Percentiles rank a stretch among this genome's conserved stretches.
phyloP scores from a whole-genome alignment of 1,284 basidiomycete species.

The Flammula alnicola region DNA sequence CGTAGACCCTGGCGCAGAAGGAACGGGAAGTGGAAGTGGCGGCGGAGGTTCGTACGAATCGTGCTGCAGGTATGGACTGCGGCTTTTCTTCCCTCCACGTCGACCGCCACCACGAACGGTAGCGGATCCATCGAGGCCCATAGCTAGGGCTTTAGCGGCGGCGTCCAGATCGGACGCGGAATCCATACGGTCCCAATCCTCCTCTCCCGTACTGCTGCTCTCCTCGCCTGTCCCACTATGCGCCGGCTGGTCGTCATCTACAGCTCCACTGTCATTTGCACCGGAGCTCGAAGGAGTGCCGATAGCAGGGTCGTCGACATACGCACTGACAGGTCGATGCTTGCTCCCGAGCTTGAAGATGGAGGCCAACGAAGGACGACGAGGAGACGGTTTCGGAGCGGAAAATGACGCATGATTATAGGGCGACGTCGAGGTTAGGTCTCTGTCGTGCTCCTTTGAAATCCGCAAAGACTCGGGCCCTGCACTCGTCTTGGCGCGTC shows the following conservation, averaged over 20 bases:
- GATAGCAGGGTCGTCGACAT: not conserved
- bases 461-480: constrained; percentile 55
- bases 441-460: constrained; percentile 24
- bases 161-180: constrained; percentile 62
- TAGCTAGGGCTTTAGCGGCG: constrained; percentile 40
- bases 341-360: constrained; percentile 73
- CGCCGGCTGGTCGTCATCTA: not conserved
- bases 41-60: constrained; percentile 31
- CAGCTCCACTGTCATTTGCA: not conserved
- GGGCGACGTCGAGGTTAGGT: constrained; percentile 34
- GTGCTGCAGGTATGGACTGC: constrained; percentile 32
- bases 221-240: constrained; percentile 14
- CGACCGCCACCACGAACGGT: constrained; percentile 51
- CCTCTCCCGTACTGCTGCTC: constrained; percentile 45
- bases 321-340: not conserved
- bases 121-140: constrained; percentile 41
- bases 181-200: constrained; percentile 79
- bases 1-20: not conserved
- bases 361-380: constrained; percentile 75
- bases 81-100: too few species aligned
- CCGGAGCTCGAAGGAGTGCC: not conserved
- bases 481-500: constrained; percentile 55
- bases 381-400: constrained; percentile 58
- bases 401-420: constrained; percentile 35
- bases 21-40: constrained; percentile 6